Conservation (phyloP, 805 yeast species). For the Candida nemodendra region DNA sequence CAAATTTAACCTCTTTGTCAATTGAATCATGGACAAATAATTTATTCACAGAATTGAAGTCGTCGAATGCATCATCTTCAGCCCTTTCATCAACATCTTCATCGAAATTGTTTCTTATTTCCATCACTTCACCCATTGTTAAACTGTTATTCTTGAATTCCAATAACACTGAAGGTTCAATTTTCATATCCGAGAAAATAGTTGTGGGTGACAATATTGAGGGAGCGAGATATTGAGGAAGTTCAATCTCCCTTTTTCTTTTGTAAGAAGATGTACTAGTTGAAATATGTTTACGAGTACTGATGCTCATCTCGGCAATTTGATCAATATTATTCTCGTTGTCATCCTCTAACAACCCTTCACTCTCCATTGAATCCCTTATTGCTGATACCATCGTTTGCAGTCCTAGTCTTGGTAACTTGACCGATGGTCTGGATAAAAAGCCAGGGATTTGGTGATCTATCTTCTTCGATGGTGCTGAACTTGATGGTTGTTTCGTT, state of each 20-base stretch:
- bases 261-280: conserved; percentile 31
- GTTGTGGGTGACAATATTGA: conserved; percentile 27
- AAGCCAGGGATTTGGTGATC: conserved; percentile 23
- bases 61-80: conserved; percentile 31
- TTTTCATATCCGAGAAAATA: conserved; percentile 28
- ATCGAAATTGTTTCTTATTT: conserved; percentile 30
- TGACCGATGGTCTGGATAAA: conserved; percentile 45
- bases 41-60: conserved; percentile 35
- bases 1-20: conserved; percentile 36
- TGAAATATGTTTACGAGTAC: conserved; percentile 35
- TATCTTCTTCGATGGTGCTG: conserved; percentile 20
- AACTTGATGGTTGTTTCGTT: conserved; percentile 3
- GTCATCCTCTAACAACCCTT: conserved; percentile 25
- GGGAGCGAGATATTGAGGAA: conserved; percentile 27
- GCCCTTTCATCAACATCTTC: conserved; percentile 27
- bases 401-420: conserved; percentile 62
- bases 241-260: conserved; percentile 36
- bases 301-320: conserved; percentile 29
- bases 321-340: conserved; percentile 50
- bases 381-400: conserved; percentile 64
- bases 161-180: conserved; percentile 32
- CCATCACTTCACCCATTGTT: conserved; percentile 14
- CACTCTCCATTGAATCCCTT: conserved; percentile 36
- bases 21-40: conserved; percentile 13
- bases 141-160: conserved; percentile 14